Conservation (phyloP, 1,284 basidiomycete species). For the Ustilago crameri region DNA sequence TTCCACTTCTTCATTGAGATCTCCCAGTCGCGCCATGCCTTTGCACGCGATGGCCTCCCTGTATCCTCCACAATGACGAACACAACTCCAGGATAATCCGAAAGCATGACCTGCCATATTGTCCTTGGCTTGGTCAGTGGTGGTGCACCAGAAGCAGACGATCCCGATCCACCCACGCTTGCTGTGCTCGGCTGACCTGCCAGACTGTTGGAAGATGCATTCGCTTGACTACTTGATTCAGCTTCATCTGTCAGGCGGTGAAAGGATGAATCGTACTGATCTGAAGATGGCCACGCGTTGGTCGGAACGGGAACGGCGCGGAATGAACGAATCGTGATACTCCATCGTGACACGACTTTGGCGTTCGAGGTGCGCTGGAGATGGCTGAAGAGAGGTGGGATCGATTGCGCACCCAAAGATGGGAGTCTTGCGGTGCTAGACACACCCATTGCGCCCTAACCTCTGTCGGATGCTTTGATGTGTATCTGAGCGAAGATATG, state of each 20-base stretch:
- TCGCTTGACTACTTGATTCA: not conserved
- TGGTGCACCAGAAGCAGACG: constrained; percentile 31
- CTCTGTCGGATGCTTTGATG: no score
- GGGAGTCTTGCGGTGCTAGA: constrained; percentile 46
- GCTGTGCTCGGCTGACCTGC: not conserved
- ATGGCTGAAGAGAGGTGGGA: constrained; percentile 47
- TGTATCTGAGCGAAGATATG: not conserved
- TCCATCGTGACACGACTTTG: constrained; percentile 45
- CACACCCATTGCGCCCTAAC: constrained; percentile 26
- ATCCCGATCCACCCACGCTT: constrained; percentile 12
- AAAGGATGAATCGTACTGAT: constrained; percentile 27
- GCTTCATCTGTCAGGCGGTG: not conserved
- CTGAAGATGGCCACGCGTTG: constrained; percentile 35
- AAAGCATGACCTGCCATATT: constrained; percentile 52
- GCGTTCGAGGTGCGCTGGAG: constrained; percentile 43
- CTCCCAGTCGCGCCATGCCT: constrained; percentile 48
- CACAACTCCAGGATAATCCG: constrained; percentile 46
- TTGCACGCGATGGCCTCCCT: constrained; percentile 42
- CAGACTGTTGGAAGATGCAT: constrained; percentile 1
- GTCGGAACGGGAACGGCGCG: constrained; percentile 48
- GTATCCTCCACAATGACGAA: constrained; percentile 54
- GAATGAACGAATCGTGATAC: constrained; percentile 54
- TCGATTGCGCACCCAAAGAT: constrained; percentile 43
- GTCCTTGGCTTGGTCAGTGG: constrained; percentile 48
- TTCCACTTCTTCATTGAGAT: constrained; percentile 36